Evolutionary conservation across 108 stramenopile genomes (phyloP).

Genomic region (Epipyxis sp.): DNA sequence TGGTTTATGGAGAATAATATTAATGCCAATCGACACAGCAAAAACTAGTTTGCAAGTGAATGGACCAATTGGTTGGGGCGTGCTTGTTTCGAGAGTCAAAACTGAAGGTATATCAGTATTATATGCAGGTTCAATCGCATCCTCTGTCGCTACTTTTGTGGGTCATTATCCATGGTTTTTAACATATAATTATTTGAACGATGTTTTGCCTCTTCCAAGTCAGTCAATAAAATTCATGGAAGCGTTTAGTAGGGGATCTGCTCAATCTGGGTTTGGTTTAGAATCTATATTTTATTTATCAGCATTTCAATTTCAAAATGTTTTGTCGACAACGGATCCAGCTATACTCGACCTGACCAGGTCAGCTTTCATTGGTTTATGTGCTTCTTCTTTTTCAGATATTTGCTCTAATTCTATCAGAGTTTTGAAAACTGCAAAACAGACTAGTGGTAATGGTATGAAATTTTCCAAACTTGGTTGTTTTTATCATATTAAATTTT

Average conservation of each 20-base stretch:
- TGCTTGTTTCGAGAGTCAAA: constrained; percentile 76
- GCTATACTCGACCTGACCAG: not conserved
- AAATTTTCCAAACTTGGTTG: too few relatives aligned
- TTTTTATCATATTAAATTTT: too few relatives aligned
- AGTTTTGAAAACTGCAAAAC: constrained; percentile 31
- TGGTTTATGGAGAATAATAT: constrained; percentile 83
- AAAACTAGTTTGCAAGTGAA: constrained; percentile 96
- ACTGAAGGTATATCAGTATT: constrained; percentile 72
- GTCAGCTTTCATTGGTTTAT: constrained; percentile 33
- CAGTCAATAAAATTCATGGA: too few relatives aligned
- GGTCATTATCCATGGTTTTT: constrained; percentile 94
- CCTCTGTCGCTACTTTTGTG: constrained; percentile 89
- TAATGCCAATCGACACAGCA: constrained; percentile 84
- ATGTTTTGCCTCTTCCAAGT: not conserved
- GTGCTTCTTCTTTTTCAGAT: constrained; percentile 25
- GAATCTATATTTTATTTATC: too few relatives aligned
- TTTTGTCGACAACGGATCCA: too few relatives aligned
- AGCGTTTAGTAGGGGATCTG: not conserved
- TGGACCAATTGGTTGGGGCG: constrained; percentile 75
- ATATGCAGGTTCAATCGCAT: constrained; percentile 86
- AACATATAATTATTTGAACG: not conserved
- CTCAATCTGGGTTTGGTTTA: not conserved
- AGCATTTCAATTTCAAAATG: too few relatives aligned
- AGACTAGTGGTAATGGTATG: too few relatives aligned
- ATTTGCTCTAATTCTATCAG: constrained; percentile 15